Base-by-base conservation (phyloP, 495 filamentous ascomycete species). In the Physcia stellaris region DNA sequence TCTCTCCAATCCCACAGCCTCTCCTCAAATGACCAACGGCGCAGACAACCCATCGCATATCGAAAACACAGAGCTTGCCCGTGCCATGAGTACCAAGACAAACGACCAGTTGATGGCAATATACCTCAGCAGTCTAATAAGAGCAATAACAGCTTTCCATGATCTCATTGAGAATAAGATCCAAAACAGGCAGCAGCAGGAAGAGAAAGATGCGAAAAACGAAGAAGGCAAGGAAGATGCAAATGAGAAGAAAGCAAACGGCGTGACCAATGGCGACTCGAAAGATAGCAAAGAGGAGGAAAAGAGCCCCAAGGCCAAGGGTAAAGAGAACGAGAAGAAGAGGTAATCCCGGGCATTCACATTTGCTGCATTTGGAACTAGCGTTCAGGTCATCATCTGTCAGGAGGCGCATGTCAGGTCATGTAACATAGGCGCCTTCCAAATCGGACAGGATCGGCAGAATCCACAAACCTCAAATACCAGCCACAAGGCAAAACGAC, bases 81-180 rank as follows among this genome's bases (percentile, higher is more conserved):
- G 87, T 29, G 88, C 92, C 20, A 92, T 98, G 92, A 92, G 84
- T 58, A 71, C 94, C 59, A 98, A 98, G 77, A 95, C 92, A 42
- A 96, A 98, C 53, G 90, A 98, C 59, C 90, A 98, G 66, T 70
- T 98, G 43, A 94, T 98, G 77, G 75, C 86, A 27, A 96, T 98
- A 55, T 98, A 98, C 58, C 68, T 98, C 41, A 88, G 82, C 60
- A 90, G 82, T 61, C 64, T 98, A 64, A 95, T 98, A 62, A 75
- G 90, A 28, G 92, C 92, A 22, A 96, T 98, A 52, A 96, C 90
- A 6, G 92, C 90, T 11, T 98, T 96, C 77, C 90, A 98, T 58
- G 90, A 98, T 60, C 64, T 98, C 46, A 98, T 98, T 51, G 90
- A 98, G 69, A 98, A 98, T 64, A 98, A 98, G 78, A 94, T 96